Evolutionary conservation across 2,329 filamentous ascomycete genomes (phyloP).

Genomic region (Aureobasidium sp.): DNA sequence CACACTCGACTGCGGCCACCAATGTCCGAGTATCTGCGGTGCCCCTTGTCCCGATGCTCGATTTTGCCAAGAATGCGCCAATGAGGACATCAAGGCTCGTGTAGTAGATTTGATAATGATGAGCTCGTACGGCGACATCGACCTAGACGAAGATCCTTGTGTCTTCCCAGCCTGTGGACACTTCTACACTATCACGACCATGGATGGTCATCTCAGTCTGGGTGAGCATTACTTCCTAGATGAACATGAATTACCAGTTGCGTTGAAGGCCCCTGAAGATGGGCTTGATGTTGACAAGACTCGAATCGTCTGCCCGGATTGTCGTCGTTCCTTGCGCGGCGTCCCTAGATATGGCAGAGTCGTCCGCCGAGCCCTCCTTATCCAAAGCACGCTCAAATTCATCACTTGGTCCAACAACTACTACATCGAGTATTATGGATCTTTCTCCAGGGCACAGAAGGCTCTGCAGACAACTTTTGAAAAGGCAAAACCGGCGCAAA

Average conservation of each 20-base stretch:
- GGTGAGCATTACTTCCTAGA: conserved; percentile 42
- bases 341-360: conserved; percentile 57
- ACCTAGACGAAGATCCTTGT: conserved; percentile 54
- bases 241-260: conserved; percentile 21
- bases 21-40: conserved; percentile 59
- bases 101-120: conserved; percentile 53
- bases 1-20: conserved; percentile 52
- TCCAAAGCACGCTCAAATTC: conserved; percentile 59
- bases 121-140: conserved; percentile 49
- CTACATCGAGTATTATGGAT: conserved; percentile 16
- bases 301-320: conserved; percentile 52
- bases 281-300: conserved; percentile 45
- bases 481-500: not conserved
- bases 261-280: conserved; percentile 32
- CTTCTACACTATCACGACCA: conserved; percentile 51
- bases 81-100: conserved; percentile 37
- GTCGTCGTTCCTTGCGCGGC: conserved; percentile 52
- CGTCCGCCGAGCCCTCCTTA: conserved; percentile 52
- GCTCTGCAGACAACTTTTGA: not conserved
- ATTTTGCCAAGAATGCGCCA: conserved; percentile 54
- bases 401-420: conserved; percentile 45
- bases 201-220: conserved; percentile 58
- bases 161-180: conserved; percentile 60
- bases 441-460: not conserved
- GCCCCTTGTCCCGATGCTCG: conserved; percentile 49